A percentile compares a stretch with the other conserved stretches of the same genome.
Evolutionary conservation across 139 green algal species (phyloP).

Genomic region (Closterium sp.): DNA sequence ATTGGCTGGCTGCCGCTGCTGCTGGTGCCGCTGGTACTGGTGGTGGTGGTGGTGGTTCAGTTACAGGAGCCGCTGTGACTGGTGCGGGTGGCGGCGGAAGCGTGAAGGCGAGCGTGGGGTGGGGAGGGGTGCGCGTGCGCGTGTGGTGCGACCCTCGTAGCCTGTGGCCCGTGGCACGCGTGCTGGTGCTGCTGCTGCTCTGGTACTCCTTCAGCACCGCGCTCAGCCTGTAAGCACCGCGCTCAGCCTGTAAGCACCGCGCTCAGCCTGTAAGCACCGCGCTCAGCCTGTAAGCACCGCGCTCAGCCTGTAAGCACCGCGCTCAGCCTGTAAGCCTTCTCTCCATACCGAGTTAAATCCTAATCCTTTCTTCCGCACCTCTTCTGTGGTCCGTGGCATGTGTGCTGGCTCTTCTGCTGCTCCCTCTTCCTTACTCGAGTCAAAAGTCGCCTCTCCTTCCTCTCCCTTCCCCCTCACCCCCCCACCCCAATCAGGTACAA

Average conservation of each 20-base stretch:
- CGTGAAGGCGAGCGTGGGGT: background rate
- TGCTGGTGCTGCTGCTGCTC: conserved; percentile 21
- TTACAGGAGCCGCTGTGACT: too few relatives aligned
- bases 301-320: background rate
- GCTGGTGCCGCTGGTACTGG: background rate
- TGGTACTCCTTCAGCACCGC: conserved; percentile 44
- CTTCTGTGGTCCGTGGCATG: too few relatives aligned
- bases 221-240: conserved; percentile 26
- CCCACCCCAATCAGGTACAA: conserved; percentile 30
- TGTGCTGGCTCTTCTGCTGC: too few relatives aligned
- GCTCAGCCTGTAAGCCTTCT: conserved; percentile 2
- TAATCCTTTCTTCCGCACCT: too few relatives aligned
- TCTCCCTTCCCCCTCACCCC: background rate
- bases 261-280: too few relatives aligned
- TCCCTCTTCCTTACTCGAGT: too few relatives aligned
- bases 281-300: too few relatives aligned
- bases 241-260: background rate
- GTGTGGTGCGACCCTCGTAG: background rate
- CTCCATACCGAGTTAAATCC: background rate
- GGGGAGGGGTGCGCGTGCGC: background rate
- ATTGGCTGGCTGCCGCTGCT: background rate
- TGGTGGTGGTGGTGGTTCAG: background rate
- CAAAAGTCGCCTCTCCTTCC: background rate
- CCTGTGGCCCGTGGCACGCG: background rate
- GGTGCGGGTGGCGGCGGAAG: background rate